Base-by-base conservation (phyloP, 768 basidiomycete genomes). In the Nevesoporus exiguus region DNA sequence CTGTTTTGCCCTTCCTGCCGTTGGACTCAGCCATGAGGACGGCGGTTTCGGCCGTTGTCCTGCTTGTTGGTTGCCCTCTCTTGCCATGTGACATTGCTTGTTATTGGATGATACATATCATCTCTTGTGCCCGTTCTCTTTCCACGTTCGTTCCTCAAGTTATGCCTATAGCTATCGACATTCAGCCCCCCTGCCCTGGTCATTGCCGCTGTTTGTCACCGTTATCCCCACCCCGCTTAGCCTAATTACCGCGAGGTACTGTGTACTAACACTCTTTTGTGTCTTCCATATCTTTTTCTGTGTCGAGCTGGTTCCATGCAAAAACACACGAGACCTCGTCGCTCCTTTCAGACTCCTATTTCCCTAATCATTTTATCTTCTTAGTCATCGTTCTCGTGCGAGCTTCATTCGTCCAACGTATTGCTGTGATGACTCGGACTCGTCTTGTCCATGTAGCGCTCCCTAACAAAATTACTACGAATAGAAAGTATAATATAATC, bases 201-300 rank as follows among this genome's bases (percentile, higher is more conserved):
- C 21, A 17, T 49, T 30, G 30, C 29, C 47, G 47, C 29, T 49
- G 47, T 52, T 55, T 48, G 47, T 62, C 54, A 31, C 29, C 41
- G 22, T 44, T 46, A 7, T 33, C 24, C 14, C 25, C 42, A 44
- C 5, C 47, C 34, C 41, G 40, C 39, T 44, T 58, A 58, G 45
- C 45, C 55, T 66, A 59, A 60, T 49, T 49, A 44, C 34, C 5
- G 13, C 43, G 30, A 56, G 62, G 56, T 54, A 55, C 60, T 49
- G 48, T 67, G 63, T 71, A 70, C 52, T 52, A 62, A 51, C 58
- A 56, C 58, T 61, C 66, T 5, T 58, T 71, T 65, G 57, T 49
- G 56, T 41, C n/a, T n/a, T 30, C 21, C n/a, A 14, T 36, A 19
- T 36, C 14, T 45, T 42, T 56, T 11, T 24, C 25, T 49, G 50